Base-by-base conservation (phyloP, 2,329 filamentous ascomycete species). In the Dactylellina parvicollis region DNA sequence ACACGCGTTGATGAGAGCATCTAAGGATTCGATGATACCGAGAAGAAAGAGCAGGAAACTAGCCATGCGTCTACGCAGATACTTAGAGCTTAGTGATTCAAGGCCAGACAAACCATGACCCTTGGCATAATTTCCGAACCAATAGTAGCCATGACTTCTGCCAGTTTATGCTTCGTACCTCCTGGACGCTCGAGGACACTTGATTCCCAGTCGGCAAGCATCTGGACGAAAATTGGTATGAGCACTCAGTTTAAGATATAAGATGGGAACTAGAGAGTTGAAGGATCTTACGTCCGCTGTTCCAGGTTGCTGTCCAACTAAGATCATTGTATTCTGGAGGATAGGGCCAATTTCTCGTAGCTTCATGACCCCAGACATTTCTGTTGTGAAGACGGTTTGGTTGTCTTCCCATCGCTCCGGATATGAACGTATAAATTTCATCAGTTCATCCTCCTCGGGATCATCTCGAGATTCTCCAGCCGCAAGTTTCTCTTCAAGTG, bases 141-240 rank as follows among this genome's bases (percentile, higher is more conserved):
- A 9, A 72, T 30, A 3, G 65, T 57, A 10, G 65, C 72, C 20
- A 65, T 32, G 18, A 49, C 79, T 77, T 92, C 89, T 0, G 87
- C 89, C 67, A 92, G 84, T 34, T 84, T 83, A 0, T 86, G 85
- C 78, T 89, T 90, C 32, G 90, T 79, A 0, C 83, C 83, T 3
- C 81, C 80, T 16, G 82, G 79, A 52, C 88, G 82, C 10, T 80
- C 79, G 1, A 90, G 80, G 32, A 81, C 80, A 49, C 85, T 83
- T 0, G 81, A 78, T 0, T 86, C 82, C 90, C 90, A 92, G 1
- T 82, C 81, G 1, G 85, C 82, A 7, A 91, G 81, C 77, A 89
- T 83, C 62, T 84, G 26, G 9, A 3, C 8, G 30, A 40, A 18
- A n/a, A n/a, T n/a, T n/a, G n/a, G 82, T 79, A 69, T 84, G 84